Percentiles rank a stretch among this genome's conserved stretches.
These are phyloP conservation scores for Apophysomyces trapeziformis DNA, from an alignment of 371 early-diverging fungal species.

Conservation along the genomic window DNA sequence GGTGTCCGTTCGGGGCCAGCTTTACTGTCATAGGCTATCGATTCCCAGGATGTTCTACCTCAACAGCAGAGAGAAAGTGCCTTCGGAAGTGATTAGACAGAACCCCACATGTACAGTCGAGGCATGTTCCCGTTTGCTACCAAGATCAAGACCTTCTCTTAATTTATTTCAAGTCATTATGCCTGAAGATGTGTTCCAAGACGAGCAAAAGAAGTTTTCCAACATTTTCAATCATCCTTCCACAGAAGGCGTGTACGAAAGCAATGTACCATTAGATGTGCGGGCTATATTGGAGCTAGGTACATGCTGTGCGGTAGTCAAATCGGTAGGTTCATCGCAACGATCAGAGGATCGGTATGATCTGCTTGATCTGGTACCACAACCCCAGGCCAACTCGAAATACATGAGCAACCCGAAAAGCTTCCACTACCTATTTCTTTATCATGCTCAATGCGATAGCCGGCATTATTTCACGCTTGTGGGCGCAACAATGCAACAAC, in stretches of 20 bases:
- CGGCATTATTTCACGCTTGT: conserved; percentile 81
- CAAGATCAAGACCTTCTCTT: conserved; percentile 64
- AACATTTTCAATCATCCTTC: conserved; percentile 85
- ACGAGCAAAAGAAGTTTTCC: conserved; percentile 71
- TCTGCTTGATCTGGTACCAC: conserved; percentile 58
- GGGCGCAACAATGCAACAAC: conserved; percentile 56
- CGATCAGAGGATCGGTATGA: conserved; percentile 47
- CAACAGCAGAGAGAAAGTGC: conserved; percentile 71
- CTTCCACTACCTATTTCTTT: conserved; percentile 70
- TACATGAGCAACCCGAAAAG: conserved; percentile 50
- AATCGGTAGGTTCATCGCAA: conserved; percentile 34
- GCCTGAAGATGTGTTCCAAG: conserved; percentile 76
- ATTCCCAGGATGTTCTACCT: conserved; percentile 89
- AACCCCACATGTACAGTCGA: conserved; percentile 35
- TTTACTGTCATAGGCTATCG: conserved; percentile 72
- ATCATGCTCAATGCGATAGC: conserved; percentile 68
- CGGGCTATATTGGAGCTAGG: conserved; percentile 84
- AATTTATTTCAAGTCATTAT: conserved; percentile 83
- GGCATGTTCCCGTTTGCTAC: conserved; percentile 58
- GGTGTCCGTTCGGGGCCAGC: conserved; percentile 71
- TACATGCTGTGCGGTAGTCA: conserved; percentile 52
- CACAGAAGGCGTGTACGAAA: conserved; percentile 95
- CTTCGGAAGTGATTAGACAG: conserved; percentile 26
- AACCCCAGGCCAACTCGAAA: conserved; percentile 28
- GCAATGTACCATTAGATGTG: conserved; percentile 76